Evolutionary conservation across 2,329 filamentous ascomycete species (phyloP), one percentile per base, ranked within the genome.

Genomic region (Orbilia quercus): DNA sequence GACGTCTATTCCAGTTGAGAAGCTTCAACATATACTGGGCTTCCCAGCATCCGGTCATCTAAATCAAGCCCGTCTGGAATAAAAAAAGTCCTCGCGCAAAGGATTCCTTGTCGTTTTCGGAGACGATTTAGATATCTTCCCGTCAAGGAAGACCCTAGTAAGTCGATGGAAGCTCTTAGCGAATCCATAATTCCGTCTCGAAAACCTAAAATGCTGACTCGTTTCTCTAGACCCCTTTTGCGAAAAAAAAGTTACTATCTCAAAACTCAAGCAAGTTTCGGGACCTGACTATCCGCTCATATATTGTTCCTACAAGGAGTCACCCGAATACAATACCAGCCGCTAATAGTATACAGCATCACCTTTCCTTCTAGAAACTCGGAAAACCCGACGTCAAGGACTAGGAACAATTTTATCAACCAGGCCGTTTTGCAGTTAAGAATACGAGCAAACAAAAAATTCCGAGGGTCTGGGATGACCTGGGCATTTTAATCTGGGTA

Each of bases 401-500:
- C 55, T 57, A 62, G 65, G 65, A 62, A 55, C 48, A 36, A 22
- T 12, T n/a, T 57, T 54, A 42, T 42, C 38, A 40, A 50, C 51
- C 48, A 53, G 67, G 60, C 48, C 38, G 48, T 67, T 65, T 44
- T 54, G 51, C 47, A 57, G 28, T 45, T 58, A 66, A 48, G 38
- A 66, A 72, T 72, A 72, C 59, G 59, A 72, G 67, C 59, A 72
- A 72, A 59, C 64, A 62, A 59, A 50, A 50, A 63, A 47, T 59
- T 54, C 59, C 59, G 59, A 72, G 18, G 25, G 48, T 65, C 67
- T 65, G 47, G 67, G 67, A 48, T 72, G 53, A 72, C 67, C 67
- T 28, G 67, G 67, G 45, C 60, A 59, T 31, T 72, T 72, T 72
- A 72, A 72, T 72, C 60, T 72, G 67, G 67, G 34, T 72, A 72